Base-by-base conservation (phyloP, 352 stramenopile genomes). In the Salisapilia sapeloensis region DNA sequence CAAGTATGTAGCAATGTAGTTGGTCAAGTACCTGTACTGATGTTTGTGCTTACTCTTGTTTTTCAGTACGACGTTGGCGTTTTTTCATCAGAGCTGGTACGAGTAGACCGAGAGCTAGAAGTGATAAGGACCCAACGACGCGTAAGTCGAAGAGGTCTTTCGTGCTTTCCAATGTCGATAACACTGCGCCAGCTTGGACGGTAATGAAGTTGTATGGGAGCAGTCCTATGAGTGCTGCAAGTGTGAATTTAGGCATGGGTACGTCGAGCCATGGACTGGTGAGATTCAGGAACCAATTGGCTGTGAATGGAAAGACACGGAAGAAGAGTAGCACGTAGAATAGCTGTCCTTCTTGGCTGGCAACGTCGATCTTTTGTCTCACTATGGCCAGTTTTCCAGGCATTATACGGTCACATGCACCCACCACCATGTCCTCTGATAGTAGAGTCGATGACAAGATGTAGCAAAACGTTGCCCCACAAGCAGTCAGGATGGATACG, bases 211-310 rank as follows among this genome's bases (percentile, higher is more conserved):
- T 87, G 53, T 87, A 87, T 14, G 71, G 70, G 48, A 86, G 49
- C 33, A 90, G 54, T 2, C 74, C 74, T 6, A 86, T 14, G 4
- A 72, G 42, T 21, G 83, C 69, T 1, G 57, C 61, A 6, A 63
- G 59, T 9, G 67, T 62, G 36, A 90, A 89, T 15, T 76, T 35
- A 19, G 39, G 47, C 13, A 86, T 41, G 24, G 70, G 67, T 30
- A 90, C 65, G 41, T 72, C 45, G 5, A 82, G 53, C 64, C 72
- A 85, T 26, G 74, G 70, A 55, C 66, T 81, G 14, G 70, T 56
- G 29, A 84, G 46, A 45, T 90, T 90, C 23, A 86, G 51, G 37
- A 90, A 72, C 74, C 74, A 90, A 39, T 90, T 85, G 22, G 74
- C 69, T 33, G 70, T 76, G 46, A 84, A 82, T 4, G 74, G 74